Base-by-base conservation (phyloP, 768 basidiomycete species). In the Gelatoporia subvermispora region DNA sequence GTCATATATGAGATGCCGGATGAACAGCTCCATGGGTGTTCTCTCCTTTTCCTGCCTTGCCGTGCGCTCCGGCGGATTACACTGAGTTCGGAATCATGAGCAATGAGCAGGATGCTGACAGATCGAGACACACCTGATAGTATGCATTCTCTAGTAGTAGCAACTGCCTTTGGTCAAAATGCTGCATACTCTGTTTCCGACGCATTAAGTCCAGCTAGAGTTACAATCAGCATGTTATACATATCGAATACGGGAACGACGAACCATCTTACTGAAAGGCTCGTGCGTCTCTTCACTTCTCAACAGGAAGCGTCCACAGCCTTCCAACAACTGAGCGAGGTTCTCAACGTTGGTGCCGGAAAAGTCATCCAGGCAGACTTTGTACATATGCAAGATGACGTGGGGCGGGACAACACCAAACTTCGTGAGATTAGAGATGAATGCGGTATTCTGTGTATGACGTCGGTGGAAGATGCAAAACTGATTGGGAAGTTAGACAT, bases 281-380 rank as follows among this genome's bases (percentile, higher is more conserved):
- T 88, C 85, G 28, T 81, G 75, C 0, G 96, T 98, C 8, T 89
- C 87, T 50, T 97, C 92, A 52, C 81, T 86, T 48, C 93, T 76
- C 28, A 98, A 71, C 31, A 99, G 66, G 65, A 91, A 99, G 20
- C 96, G 77, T 2, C 96, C 96, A 61, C 96, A 98, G 0, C 87
- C 88, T 65, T 99, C 96, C 46, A 99, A 70, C 10, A 98, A 71
- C 49, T 93, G 76, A 13, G 95, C 89, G 16, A 96, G 76, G 58
- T 92, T 97, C 63, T 98, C 96, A 31, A 99, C 78, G 60, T 98
- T 99, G 17, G 83, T 82, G 2, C 88, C 90, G 1, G 85, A 84
- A 60, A 99, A 92, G 63, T 97, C 95, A 62, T 97, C 95, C 59
- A 98, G 71, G 66, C 91, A 95, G 43, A 95, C 93, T 79, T 98